Percentiles rank a stretch among this genome's conserved stretches.
Evolutionary conservation across 2,329 filamentous ascomycete genomes (phyloP).

Genomic region (Dothiorella sarmentorum): DNA sequence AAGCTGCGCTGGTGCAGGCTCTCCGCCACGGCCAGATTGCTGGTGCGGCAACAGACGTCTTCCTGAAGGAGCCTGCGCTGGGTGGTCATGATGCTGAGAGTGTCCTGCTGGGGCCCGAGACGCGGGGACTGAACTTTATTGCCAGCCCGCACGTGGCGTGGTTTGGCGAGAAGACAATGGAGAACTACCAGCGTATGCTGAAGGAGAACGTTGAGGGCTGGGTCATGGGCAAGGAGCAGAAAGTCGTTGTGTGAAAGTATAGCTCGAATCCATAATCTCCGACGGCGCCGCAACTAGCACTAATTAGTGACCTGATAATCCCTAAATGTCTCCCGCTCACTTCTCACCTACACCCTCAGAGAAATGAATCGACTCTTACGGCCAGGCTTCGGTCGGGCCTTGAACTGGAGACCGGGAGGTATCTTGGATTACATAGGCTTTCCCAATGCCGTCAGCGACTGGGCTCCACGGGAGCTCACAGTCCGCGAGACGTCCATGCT

Average conservation of each 20-base stretch:
- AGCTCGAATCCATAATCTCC: too few species aligned
- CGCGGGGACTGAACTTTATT: constrained; percentile 48
- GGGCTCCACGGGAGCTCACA: too few species aligned
- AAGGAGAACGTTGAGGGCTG: constrained; percentile 49
- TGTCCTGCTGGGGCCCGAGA: constrained; percentile 44
- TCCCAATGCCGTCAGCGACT: background rate
- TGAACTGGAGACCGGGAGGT: background rate
- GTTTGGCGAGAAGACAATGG: constrained; percentile 48
- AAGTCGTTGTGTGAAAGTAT: constrained; percentile 29
- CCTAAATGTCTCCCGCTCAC: too few species aligned
- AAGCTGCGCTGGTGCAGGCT: constrained; percentile 46
- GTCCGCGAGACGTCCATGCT: constrained; percentile 41
- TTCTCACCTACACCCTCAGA: background rate
- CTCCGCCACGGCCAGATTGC: constrained; percentile 45
- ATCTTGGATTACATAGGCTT: background rate
- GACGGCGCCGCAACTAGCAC: too few species aligned
- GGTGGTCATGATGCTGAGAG: constrained; percentile 37
- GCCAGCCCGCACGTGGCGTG: constrained; percentile 54
- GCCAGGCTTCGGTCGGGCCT: background rate
- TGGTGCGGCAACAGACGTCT: constrained; percentile 52
- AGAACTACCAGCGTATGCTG: constrained; percentile 44
- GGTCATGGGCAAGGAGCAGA: constrained; percentile 38
- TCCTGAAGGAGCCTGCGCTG: constrained; percentile 45
- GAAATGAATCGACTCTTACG: background rate
- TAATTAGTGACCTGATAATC: too few species aligned